phyloP scores from a whole-genome alignment of 164 flowering plant genomes.

The Aristolochia californica region DNA sequence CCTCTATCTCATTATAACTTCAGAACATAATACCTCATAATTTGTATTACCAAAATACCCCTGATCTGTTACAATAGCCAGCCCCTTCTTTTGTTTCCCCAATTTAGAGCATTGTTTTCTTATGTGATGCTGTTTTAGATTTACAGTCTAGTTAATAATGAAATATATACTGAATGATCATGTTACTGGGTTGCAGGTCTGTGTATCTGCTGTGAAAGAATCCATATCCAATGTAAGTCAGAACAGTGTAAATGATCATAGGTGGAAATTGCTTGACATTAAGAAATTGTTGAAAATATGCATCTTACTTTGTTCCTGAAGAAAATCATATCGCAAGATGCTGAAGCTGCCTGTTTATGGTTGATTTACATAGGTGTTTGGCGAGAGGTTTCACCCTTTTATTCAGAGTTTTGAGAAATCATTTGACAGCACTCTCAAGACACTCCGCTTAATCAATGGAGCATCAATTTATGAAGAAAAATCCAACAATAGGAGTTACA shows the following conservation, averaged over 20 bases:
- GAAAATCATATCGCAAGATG: slow-evolving; percentile 8
- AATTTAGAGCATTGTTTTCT: no score
- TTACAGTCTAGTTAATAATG: no score
- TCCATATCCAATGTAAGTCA: slow-evolving; percentile 80
- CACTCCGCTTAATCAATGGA: slow-evolving; percentile 47
- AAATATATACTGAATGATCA: no score
- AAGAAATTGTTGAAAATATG: no score
- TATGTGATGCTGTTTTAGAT: no score
- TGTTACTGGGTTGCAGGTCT: slow-evolving; percentile 46
- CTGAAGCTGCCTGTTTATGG: slow-evolving; percentile 19
- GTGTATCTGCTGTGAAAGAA: slow-evolving; percentile 65
- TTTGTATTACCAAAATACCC: no score
- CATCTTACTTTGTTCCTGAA: slow-evolving; percentile 1
- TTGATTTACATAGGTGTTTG: slow-evolving; percentile 54
- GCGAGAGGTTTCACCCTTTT: slow-evolving; percentile 58
- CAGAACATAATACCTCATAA: no score
- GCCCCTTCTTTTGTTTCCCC: no score
- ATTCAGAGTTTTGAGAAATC: slow-evolving; percentile 64
- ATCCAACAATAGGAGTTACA: not conserved
- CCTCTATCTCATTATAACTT: no score
- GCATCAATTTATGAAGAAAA: slow-evolving; percentile 10
- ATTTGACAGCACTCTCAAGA: slow-evolving; percentile 71
- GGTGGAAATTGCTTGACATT: no score
- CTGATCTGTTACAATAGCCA: no score
- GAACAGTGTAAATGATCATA: slow-evolving; percentile 7